Conservation (phyloP, 306 rosid species). For the Clitoria ternatea region DNA sequence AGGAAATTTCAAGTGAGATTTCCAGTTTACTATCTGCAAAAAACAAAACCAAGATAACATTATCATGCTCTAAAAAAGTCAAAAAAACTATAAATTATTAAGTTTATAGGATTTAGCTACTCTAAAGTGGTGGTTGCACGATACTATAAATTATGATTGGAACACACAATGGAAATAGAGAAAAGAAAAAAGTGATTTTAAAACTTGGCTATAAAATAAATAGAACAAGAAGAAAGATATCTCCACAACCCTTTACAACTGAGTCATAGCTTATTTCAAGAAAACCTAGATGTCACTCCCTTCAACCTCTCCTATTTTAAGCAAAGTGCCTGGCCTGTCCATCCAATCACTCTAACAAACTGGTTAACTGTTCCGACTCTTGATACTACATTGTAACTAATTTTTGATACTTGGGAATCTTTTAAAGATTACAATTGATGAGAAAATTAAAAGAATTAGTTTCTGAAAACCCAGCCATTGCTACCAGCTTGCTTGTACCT, state of each 20-base stretch:
- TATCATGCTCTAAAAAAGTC: neutral
- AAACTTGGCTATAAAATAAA: neutral
- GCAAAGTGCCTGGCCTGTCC: neutral
- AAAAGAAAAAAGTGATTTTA: neutral
- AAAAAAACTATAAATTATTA: neutral
- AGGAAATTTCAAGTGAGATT: conserved; percentile 94
- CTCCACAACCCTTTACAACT: neutral
- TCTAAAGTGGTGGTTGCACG: neutral
- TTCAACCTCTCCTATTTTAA: neutral
- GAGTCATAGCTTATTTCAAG: neutral
- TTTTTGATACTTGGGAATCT: neutral
- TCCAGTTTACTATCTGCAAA: conserved; percentile 91
- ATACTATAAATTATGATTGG: neutral
- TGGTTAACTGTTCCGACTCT: neutral
- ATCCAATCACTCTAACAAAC: neutral
- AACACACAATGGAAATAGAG: neutral
- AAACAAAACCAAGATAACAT: conserved; percentile 18
- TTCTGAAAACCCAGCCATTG: neutral
- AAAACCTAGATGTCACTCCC: neutral
- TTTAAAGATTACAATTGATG: neutral
- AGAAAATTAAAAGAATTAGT: neutral
- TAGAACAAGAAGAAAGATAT: neutral
- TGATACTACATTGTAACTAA: neutral
- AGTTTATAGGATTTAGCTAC: conserved; percentile 1
- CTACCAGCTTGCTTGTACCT: conserved; percentile 1